These are phyloP conservation scores for Eucalyptus albens DNA, from an alignment of 345 rosid genomes.

Conservation along the genomic window DNA sequence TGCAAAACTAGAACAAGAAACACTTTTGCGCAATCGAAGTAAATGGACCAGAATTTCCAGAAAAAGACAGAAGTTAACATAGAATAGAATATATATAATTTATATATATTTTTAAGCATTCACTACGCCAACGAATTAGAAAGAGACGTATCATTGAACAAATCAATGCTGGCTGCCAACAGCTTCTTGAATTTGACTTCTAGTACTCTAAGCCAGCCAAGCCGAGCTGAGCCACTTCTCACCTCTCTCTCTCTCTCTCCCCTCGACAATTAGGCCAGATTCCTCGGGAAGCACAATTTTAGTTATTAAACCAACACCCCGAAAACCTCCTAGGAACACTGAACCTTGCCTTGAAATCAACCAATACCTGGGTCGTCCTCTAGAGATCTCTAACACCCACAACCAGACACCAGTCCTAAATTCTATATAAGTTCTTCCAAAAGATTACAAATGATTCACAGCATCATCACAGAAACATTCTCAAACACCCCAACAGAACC, in stretches of 20 bases:
- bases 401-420: neutral
- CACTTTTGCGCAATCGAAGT: neutral
- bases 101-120: neutral
- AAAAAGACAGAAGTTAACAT: neutral
- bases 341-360: neutral
- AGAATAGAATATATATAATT: neutral
- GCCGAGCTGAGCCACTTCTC: neutral
- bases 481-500: neutral
- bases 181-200: neutral
- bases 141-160: neutral
- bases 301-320: neutral
- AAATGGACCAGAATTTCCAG: neutral
- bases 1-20: neutral
- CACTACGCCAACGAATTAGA: neutral
- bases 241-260: fast-evolving
- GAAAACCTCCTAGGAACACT: neutral
- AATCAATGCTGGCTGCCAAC: neutral
- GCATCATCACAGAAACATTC: neutral
- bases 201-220: neutral
- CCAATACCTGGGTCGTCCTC: neutral
- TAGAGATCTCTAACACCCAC: neutral
- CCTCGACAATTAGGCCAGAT: neutral
- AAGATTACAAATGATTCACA: neutral
- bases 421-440: neutral
- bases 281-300: neutral